Percentiles rank a stretch among this genome's conserved stretches.
Conservation (phyloP, 2,329 filamentous ascomycete species). For the Hymenoscyphus occultus region DNA sequence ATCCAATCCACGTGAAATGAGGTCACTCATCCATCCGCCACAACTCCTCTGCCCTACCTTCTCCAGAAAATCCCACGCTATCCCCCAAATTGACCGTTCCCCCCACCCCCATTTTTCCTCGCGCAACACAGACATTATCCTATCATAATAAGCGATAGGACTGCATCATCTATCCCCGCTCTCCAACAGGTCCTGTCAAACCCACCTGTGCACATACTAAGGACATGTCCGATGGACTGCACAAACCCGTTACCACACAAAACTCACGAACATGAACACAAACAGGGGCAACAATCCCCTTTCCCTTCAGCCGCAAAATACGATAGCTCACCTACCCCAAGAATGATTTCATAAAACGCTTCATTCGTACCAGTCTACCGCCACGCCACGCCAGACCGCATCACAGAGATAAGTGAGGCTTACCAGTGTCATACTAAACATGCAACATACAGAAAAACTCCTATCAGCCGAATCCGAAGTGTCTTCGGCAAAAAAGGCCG, state of each 20-base stretch:
- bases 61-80: background rate
- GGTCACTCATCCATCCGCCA: background rate
- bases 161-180: conserved; percentile 1
- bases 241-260: background rate
- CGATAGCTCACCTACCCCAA: background rate
- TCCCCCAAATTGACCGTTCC: background rate
- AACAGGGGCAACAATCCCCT: background rate
- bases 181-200: background rate
- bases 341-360: background rate
- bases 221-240: background rate
- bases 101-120: background rate
- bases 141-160: background rate
- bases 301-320: conserved; percentile 2
- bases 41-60: too few species aligned
- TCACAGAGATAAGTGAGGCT: conserved; percentile 4
- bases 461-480: background rate
- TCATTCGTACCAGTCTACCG: background rate
- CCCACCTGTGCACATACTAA: background rate
- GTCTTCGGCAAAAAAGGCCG: too few species aligned
- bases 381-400: background rate
- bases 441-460: conserved; percentile 8
- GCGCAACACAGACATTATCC: background rate
- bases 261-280: too few species aligned
- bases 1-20: background rate
- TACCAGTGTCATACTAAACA: background rate